Evolutionary conservation across 1,284 basidiomycete genomes (phyloP), one percentile per base, ranked within the genome.

Genomic region (Cutaneotrichosporon mucoides): DNA sequence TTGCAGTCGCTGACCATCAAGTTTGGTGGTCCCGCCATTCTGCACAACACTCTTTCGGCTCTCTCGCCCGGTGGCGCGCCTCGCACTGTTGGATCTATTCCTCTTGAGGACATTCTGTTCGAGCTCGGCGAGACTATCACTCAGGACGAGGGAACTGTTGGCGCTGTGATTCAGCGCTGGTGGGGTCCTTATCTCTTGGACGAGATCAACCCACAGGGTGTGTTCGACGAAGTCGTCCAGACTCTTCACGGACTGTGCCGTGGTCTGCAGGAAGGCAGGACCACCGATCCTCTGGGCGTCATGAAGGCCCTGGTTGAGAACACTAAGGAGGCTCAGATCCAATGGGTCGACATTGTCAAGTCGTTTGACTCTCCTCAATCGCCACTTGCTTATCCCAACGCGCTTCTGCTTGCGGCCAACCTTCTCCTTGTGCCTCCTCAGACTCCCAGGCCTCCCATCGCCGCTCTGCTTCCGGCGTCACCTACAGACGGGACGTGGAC

Each of bases 241-340:
- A 73, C 71, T 8, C 55, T 76, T 9, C 61, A 66, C 36, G 73
- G 72, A 0, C 55, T 79, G n/a, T 73, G 74, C 50, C 70, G 72
- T 35, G 77, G 76, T 8, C 57, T 76, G 42, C 63, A 71, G 40
- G 66, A 71, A n/a, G 73, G 68, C 85, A 65, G 75, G 40, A 59
- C 43, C 8, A 66, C 76, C 10, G 76, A 79, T 58, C 63, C 76
- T 6, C 70, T 73, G 40, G 73, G 73, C 9, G 72, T 79, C 40
- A 68, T 79, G 42, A 72, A 88, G 70, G 92, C 92, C 69, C 83
- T 92, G 16, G 85, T 85, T n/a, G 81, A 86, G 8, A 79, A 93
- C n/a, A 66, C 63, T 69, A 67, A 88, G 85, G 82, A 84, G 71
- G 80, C 82, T 41, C 80, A 81, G 42, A 78, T 93, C 61, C 84